Percentiles rank a stretch among this genome's conserved stretches.
These are phyloP conservation scores for Penicillium turbatum DNA, from an alignment of 495 filamentous ascomycete species.

Conservation along the genomic window DNA sequence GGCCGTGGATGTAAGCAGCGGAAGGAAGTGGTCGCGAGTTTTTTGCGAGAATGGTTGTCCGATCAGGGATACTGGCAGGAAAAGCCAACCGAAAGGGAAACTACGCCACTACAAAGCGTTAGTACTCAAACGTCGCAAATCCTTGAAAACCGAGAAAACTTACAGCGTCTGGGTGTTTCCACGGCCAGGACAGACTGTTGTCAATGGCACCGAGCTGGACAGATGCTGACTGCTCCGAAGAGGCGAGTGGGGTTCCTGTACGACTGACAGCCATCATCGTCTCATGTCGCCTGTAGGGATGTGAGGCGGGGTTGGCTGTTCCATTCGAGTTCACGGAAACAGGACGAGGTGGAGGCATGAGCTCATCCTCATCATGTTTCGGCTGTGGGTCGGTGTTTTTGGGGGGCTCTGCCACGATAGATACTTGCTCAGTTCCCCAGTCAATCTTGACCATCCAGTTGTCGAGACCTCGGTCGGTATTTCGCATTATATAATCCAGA, in stretches of 20 bases:
- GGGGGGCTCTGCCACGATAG: conserved; percentile 78
- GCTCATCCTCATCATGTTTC: conserved; percentile 46
- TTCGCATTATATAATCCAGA: conserved; percentile 98
- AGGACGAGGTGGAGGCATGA: conserved; percentile 53
- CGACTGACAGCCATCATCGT: conserved; percentile 74
- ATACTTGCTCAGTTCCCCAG: conserved; percentile 72
- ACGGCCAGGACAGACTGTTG: conserved; percentile 97
- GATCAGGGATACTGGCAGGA: conserved; percentile 92
- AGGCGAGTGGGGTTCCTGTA: conserved; percentile 51
- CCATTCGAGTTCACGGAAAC: conserved; percentile 48
- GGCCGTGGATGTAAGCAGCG: conserved; percentile 82
- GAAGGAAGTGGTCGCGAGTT: conserved; percentile 89
- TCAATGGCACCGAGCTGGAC: conserved; percentile 91
- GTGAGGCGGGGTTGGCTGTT: conserved; percentile 33
- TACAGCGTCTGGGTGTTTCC: conserved; percentile 97
- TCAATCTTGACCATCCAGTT: conserved; percentile 99
- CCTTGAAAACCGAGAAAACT: conserved; percentile 17
- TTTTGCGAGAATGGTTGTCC: conserved; percentile 92
- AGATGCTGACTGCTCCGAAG: conserved; percentile 47
- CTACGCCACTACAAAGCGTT: conserved; percentile 60
- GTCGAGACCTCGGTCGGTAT: conserved; percentile 93
- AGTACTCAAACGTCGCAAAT: conserved; percentile 7
- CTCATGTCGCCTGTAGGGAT: conserved; percentile 75
- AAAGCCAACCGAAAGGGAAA: conserved; percentile 98
- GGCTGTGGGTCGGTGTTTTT: conserved; percentile 51